Base-by-base conservation (phyloP, 352 stramenopile species). In the Globisporangium splendens region DNA sequence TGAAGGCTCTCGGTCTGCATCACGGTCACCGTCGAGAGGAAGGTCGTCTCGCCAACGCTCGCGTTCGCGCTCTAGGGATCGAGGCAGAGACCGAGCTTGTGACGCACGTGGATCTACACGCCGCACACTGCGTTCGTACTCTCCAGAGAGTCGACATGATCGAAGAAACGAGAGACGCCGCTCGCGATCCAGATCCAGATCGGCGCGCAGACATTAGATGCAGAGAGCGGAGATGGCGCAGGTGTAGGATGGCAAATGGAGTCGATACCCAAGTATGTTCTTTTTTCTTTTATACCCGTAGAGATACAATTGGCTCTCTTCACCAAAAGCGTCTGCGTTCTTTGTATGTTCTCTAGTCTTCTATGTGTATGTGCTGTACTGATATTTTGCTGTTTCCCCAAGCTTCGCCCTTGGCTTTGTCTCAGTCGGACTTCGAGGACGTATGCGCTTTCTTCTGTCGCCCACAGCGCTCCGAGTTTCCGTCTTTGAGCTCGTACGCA, bases 361-460 rank as follows among this genome's bases (percentile, higher is more conserved):
- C 50, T 56, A 56, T 56, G 50, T 56, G 50, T 33, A 46, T 56
- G 2, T 38, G 8, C 10, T 6, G 28, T 35, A 11, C 28, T 35
- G 28, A 35, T 35, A 35, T 17, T 56, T 18, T 56, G 31, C 7
- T 38, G 50, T 35, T 14, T 47, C 22, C 13, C 31, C 3, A 13
- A 17, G 20, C 20, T 0, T 51, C 12, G 21, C 20, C 24, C 13
- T 38, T 3, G 31, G 2, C 13, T 3, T 51, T 8, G 12, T 24
- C 24, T 18, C 24, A 62, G 22, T 56, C 39, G 47, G 69, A 75
- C 65, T 89, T 89, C 55, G 77, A 89, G 20, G 79, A 79, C 28
- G 77, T 89, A 42, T 74, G 77, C 20, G 75, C 83, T 62, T 84
- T 80, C 72, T 89, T 89, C 64, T 94, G 83, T 56, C 81, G 77